phyloP scores from a whole-genome alignment of 495 filamentous ascomycete genomes.

The Neurospora tetraspora region DNA sequence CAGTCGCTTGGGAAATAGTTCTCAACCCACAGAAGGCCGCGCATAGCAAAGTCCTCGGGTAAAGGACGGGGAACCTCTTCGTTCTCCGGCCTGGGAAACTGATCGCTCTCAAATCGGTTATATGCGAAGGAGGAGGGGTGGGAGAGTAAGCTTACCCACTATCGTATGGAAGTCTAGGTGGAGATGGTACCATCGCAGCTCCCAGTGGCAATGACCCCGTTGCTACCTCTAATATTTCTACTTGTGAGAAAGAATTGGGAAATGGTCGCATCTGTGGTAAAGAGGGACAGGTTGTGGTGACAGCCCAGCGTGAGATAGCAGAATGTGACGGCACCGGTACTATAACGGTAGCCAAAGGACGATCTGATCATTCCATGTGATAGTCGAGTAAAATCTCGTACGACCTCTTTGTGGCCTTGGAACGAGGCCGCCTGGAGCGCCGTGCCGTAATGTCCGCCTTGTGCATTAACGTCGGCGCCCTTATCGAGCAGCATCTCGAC shows the following conservation, averaged over 20 bases:
- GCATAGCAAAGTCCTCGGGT: conserved; percentile 73
- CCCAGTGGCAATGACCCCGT: too few species aligned
- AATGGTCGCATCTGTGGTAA: too few species aligned
- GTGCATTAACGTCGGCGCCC: background rate
- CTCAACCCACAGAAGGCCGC: conserved; percentile 62
- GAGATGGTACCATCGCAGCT: too few species aligned
- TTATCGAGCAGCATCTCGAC: conserved; percentile 7
- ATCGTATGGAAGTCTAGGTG: too few species aligned
- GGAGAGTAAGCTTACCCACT: too few species aligned
- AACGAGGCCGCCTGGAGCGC: conserved; percentile 10
- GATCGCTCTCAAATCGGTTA: conserved; percentile 36
- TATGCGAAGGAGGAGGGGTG: conserved; percentile 15
- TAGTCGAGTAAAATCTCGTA: background rate
- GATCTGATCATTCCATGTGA: too few species aligned
- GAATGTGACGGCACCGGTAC: too few species aligned
- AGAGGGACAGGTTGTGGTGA: too few species aligned
- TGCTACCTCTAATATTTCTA: too few species aligned
- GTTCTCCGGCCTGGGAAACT: conserved; percentile 44
- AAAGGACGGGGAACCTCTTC: conserved; percentile 46
- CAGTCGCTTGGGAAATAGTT: conserved; percentile 58
- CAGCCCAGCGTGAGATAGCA: too few species aligned
- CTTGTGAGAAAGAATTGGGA: too few species aligned
- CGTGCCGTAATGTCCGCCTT: conserved; percentile 2
- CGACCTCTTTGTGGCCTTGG: conserved; percentile 10
- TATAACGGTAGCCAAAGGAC: too few species aligned